Conservation (phyloP, 2,329 filamentous ascomycete genomes). For the Epichloe brachyelytri region DNA sequence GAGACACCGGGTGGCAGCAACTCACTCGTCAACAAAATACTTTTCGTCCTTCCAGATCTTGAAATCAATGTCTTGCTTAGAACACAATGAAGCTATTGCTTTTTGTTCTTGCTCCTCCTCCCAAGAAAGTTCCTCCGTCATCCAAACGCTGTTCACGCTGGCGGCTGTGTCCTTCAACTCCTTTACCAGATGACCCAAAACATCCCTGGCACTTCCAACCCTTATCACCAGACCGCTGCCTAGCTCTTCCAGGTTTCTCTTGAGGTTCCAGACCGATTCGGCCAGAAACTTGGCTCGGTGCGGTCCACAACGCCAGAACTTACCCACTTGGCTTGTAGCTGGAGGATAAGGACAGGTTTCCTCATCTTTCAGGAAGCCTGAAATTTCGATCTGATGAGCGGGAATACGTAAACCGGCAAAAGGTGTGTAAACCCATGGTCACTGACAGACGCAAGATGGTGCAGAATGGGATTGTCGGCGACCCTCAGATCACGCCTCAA, state of each 20-base stretch:
- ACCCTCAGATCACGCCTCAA: constrained; percentile 61
- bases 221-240: constrained; percentile 51
- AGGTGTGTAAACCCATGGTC: constrained; percentile 52
- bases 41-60: constrained; percentile 62
- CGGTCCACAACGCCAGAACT: constrained; percentile 62
- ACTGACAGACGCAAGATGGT: constrained; percentile 36
- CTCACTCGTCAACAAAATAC: constrained; percentile 68
- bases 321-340: constrained; percentile 50
- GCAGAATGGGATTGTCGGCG: constrained; percentile 61
- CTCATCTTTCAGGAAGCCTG: constrained; percentile 51
- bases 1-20: constrained; percentile 9
- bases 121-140: constrained; percentile 54
- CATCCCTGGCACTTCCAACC: constrained; percentile 47
- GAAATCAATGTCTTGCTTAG: constrained; percentile 42
- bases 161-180: constrained; percentile 29
- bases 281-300: constrained; percentile 60
- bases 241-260: constrained; percentile 43
- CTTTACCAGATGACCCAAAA: constrained; percentile 44
- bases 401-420: constrained; percentile 58
- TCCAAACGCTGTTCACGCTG: constrained; percentile 53
- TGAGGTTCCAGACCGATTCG: constrained; percentile 62
- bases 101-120: constrained; percentile 58
- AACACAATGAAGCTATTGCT: constrained; percentile 38
- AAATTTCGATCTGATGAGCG: constrained; percentile 59
- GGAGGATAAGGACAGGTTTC: constrained; percentile 52